phyloP scores from a whole-genome alignment of 108 stramenopile genomes.

The Nannochloropsis granulata region DNA sequence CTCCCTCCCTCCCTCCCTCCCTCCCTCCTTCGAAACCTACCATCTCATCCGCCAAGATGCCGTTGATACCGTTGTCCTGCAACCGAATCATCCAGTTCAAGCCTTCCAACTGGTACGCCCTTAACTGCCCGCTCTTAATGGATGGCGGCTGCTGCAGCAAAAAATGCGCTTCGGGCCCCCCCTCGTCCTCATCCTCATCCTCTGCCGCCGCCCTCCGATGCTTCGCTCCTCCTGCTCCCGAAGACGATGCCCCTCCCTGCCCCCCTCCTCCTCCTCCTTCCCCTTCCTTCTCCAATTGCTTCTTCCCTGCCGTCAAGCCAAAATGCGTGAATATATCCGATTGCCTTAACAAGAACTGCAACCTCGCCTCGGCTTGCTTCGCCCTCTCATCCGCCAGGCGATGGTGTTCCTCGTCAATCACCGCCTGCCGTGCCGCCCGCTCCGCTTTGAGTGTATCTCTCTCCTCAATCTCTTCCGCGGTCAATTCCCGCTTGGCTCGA shows the following conservation, averaged over 20 bases:
- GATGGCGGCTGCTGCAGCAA: conserved; percentile 67
- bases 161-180: conserved; percentile 26
- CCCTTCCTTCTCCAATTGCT: background rate
- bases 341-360: conserved; percentile 40
- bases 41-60: conserved; percentile 45
- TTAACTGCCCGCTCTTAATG: conserved; percentile 49
- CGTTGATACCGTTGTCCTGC: conserved; percentile 42
- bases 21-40: background rate
- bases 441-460: conserved; percentile 3
- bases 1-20: background rate
- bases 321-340: conserved; percentile 41
- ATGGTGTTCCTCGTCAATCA: background rate
- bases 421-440: background rate
- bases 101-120: conserved; percentile 41
- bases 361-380: conserved; percentile 38
- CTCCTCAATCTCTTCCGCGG: conserved; percentile 16
- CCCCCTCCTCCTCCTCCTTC: background rate
- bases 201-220: background rate
- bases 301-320: background rate
- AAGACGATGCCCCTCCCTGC: background rate
- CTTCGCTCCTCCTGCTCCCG: background rate
- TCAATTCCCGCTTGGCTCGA: background rate
- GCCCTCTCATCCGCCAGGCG: conserved; percentile 19
- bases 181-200: background rate
- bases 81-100: conserved; percentile 47